Conservation (phyloP, 495 filamentous ascomycete species). For the Oidiodendron maius region DNA sequence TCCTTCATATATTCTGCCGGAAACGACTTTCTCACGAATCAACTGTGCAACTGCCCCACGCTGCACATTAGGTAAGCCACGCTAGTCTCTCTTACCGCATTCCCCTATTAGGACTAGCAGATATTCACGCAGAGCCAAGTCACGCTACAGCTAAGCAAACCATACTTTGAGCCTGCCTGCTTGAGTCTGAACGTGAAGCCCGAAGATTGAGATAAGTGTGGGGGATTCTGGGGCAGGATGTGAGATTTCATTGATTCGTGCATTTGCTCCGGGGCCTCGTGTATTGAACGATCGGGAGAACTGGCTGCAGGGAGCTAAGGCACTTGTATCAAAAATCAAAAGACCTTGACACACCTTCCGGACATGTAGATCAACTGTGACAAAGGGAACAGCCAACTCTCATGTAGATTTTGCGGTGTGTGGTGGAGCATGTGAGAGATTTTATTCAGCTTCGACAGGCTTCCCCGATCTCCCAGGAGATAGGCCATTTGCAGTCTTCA, state of each 20-base stretch:
- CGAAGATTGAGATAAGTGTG: conserved; percentile 78
- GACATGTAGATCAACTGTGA: too few species aligned
- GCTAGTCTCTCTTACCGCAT: too few species aligned
- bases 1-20: too few species aligned
- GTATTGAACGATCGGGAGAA: neutral
- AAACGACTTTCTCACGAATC: too few species aligned
- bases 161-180: conserved; percentile 50
- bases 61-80: too few species aligned
- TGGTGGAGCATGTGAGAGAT: too few species aligned
- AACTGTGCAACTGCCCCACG: too few species aligned
- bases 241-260: neutral
- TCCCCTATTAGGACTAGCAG: neutral
- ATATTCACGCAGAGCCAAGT: neutral
- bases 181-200: conserved; percentile 95
- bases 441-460: too few species aligned
- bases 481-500: too few species aligned
- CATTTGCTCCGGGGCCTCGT: neutral
- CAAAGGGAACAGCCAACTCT: too few species aligned
- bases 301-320: neutral
- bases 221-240: conserved; percentile 1
- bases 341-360: neutral
- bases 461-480: too few species aligned
- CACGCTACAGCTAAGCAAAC: conserved; percentile 4
- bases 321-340: neutral
- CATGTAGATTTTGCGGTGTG: too few species aligned